Conservation (phyloP, 2,329 filamentous ascomycete genomes). For the Aspergillus sp. region DNA sequence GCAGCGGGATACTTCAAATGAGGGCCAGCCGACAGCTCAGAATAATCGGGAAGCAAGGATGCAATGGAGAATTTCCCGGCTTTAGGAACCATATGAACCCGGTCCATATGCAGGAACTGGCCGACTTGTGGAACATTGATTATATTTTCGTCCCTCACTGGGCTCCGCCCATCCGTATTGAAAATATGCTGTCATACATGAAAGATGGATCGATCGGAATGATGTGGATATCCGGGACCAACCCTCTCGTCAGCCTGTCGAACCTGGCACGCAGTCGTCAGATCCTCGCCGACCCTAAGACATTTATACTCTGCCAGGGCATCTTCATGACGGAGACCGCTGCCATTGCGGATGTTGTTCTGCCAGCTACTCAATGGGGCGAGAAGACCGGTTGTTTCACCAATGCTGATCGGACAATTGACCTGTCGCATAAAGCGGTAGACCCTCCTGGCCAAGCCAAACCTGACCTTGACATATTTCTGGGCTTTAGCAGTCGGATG, state of each 20-base stretch:
- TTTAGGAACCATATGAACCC: constrained; percentile 29
- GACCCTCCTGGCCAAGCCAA: constrained; percentile 30
- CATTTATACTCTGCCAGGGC: constrained; percentile 30
- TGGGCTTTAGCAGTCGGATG: constrained; percentile 27
- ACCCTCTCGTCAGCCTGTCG: constrained; percentile 31
- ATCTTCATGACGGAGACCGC: constrained; percentile 31
- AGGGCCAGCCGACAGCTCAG: constrained; percentile 34
- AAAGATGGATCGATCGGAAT: constrained; percentile 26
- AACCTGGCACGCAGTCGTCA: constrained; percentile 21
- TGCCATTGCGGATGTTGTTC: constrained; percentile 28
- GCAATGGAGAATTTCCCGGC: constrained; percentile 31
- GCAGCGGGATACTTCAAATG: constrained; percentile 31
- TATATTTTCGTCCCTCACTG: constrained; percentile 27
- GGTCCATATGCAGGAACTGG: constrained; percentile 28
- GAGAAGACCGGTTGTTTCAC: constrained; percentile 34
- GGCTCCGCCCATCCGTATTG: constrained; percentile 29
- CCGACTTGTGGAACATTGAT: constrained; percentile 30
- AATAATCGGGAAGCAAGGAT: constrained; percentile 33
- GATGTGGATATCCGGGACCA: constrained; percentile 32
- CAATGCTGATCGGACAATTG: constrained; percentile 31
- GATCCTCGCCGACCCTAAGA: constrained; percentile 21
- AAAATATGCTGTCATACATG: constrained; percentile 30
- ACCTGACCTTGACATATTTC: constrained; percentile 28
- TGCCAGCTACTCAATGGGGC: constrained; percentile 30
- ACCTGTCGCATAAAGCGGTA: constrained; percentile 29